Conservation (phyloP, 352 stramenopile species). For the Halophytophthora polymorphica region DNA sequence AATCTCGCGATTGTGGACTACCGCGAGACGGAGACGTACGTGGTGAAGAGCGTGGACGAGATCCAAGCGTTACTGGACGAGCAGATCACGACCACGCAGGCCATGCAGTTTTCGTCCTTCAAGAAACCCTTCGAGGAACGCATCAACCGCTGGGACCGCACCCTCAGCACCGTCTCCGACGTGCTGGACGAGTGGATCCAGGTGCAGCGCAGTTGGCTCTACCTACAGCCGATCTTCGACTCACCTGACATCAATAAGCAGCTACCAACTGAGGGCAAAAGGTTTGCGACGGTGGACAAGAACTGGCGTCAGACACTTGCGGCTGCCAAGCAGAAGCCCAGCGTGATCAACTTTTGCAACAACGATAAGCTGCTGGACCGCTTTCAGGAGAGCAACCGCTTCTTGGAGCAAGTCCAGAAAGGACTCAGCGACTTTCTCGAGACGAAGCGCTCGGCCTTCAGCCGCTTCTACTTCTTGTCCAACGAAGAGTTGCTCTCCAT, state of each 20-base stretch:
- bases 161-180: slow-evolving; percentile 88
- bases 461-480: slow-evolving; percentile 94
- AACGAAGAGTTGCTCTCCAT: slow-evolving; percentile 96
- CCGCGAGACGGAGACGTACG: slow-evolving; percentile 91
- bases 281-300: slow-evolving; percentile 94
- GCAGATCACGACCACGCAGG: slow-evolving; percentile 94
- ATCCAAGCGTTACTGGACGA: slow-evolving; percentile 93
- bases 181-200: slow-evolving; percentile 94
- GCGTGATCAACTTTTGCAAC: slow-evolving; percentile 91
- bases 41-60: slow-evolving; percentile 93
- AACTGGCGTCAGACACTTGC: slow-evolving; percentile 92
- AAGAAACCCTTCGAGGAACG: slow-evolving; percentile 94
- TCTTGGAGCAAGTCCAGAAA: slow-evolving; percentile 96
- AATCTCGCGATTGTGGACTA: slow-evolving; percentile 88
- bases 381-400: slow-evolving; percentile 92
- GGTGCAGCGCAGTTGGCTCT: slow-evolving; percentile 94
- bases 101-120: slow-evolving; percentile 95
- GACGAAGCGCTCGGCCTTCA: slow-evolving; percentile 91
- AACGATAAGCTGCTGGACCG: slow-evolving; percentile 90
- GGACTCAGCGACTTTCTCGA: slow-evolving; percentile 94
- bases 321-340: slow-evolving; percentile 80
- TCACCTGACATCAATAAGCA: slow-evolving; percentile 96
- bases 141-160: slow-evolving; percentile 91
- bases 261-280: slow-evolving; percentile 91
- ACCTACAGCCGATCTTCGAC: slow-evolving; percentile 95